Evolutionary conservation across 2,329 filamentous ascomycete species (phyloP), one percentile per base, ranked within the genome.

Genomic region (Botryotinia calthae): DNA sequence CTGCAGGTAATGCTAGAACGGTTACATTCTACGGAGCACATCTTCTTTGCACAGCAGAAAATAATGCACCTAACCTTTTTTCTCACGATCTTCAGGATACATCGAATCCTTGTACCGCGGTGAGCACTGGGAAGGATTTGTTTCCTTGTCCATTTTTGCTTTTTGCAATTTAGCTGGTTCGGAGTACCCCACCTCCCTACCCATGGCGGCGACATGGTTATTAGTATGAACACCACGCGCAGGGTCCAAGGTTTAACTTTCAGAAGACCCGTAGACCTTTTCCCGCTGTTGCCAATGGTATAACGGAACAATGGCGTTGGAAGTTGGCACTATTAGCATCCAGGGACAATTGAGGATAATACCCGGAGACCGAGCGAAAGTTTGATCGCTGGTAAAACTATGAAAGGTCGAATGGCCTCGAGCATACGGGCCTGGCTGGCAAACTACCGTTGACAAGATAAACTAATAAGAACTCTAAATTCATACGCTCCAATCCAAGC

Each of bases 31-130:
- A 42, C 59, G 37, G 51, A 61, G 51, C 1, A 25, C 28, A 61
- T 46, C 20, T 69, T 61, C 46, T 66, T 59, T 59, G 48, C 66
- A 69, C 51, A 31, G 20, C 16, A 18, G 31, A 42, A 7, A 42
- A 40, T 44, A 61, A 46, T 62, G 54, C 31, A 48, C 20, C 31
- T 34, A 62, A 44, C 28, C 54, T 34, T 58, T 66, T 71, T 16
- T 40, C 70, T 56, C 34, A 34, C 46, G 70, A 66, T 71, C 70
- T 71, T 71, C 70, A 71, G 70, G 70, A 72, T 67, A 48, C 20
- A n/a, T 25, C 18, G 37, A 22, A 28, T 56, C 62, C 63, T 58
- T 59, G 70, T 68, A 51, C 62, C 51, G 63, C 70, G 70, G 70
- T 40, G 62, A 48, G 34, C 22, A 51, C 59, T 31, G 42, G 62